Conservation (phyloP, 441 rosid genomes). For the Jatropha podagrica region DNA sequence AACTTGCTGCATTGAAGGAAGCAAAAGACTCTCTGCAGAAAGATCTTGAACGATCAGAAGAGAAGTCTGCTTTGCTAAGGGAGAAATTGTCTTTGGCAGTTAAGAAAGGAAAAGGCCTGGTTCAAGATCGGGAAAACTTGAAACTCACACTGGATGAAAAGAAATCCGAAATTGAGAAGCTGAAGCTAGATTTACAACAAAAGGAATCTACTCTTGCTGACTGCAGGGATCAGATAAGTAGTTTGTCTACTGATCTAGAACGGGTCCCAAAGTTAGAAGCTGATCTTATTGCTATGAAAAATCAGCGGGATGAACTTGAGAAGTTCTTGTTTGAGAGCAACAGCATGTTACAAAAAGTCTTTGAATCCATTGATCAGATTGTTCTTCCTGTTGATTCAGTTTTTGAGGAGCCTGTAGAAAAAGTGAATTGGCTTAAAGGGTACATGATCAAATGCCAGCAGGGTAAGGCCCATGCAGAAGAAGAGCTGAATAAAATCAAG, state of each 20-base stretch:
- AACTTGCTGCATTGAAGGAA: slow-evolving; percentile 51
- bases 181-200: slow-evolving; percentile 59
- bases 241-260: slow-evolving; percentile 54
- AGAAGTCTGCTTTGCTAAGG: slow-evolving; percentile 69
- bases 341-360: slow-evolving; percentile 49
- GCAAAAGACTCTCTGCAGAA: slow-evolving; percentile 58
- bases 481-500: slow-evolving; percentile 51
- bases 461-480: slow-evolving; percentile 49
- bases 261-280: slow-evolving; percentile 61
- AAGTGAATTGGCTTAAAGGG: slow-evolving; percentile 58
- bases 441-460: slow-evolving; percentile 57
- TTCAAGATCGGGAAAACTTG: slow-evolving; percentile 81
- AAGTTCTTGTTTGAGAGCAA: slow-evolving; percentile 63
- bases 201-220: slow-evolving; percentile 48
- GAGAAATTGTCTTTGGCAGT: slow-evolving; percentile 93
- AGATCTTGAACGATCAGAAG: slow-evolving; percentile 79
- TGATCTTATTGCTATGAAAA: slow-evolving; percentile 50
- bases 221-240: slow-evolving; percentile 54
- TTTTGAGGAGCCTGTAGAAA: slow-evolving; percentile 58
- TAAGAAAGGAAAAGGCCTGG: slow-evolving; percentile 94
- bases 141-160: slow-evolving; percentile 68
- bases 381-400: slow-evolving; percentile 47
- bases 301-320: slow-evolving; percentile 59
- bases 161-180: slow-evolving; percentile 61
- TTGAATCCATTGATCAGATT: slow-evolving; percentile 50